phyloP scores from a whole-genome alignment of 768 basidiomycete genomes.

The Suillus bovinus region DNA sequence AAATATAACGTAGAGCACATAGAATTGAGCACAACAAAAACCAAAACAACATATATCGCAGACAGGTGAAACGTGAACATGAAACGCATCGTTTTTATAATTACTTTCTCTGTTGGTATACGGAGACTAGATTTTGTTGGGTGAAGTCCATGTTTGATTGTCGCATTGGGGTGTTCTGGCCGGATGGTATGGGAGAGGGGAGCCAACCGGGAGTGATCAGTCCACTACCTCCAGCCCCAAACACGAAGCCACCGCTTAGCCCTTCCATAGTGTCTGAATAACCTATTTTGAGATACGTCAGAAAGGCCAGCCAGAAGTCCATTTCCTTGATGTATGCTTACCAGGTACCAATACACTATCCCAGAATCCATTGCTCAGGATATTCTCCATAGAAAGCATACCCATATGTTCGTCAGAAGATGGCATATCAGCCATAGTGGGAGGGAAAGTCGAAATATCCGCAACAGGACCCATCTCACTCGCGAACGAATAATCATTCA shows the following conservation, averaged over 20 bases:
- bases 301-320: conserved; percentile 7
- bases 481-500: conserved; percentile 69
- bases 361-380: conserved; percentile 81
- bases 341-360: conserved; percentile 87
- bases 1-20: not conserved
- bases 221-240: conserved; percentile 81
- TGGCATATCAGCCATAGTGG: conserved; percentile 71
- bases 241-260: conserved; percentile 83
- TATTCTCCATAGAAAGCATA: conserved; percentile 78
- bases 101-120: conserved; percentile 32
- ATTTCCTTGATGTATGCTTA: conserved; percentile 35
- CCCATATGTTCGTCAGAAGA: conserved; percentile 41
- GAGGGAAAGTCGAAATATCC: conserved; percentile 84
- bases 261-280: conserved; percentile 82
- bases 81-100: not conserved
- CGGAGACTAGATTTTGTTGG: conserved; percentile 28
- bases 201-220: conserved; percentile 76
- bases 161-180: conserved; percentile 44
- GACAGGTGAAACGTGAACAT: not conserved
- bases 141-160: conserved; percentile 27
- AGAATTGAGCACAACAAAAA: not conserved
- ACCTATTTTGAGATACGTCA: conserved; percentile 42
- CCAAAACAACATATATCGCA: not conserved
- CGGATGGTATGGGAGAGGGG: conserved; percentile 60
- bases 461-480: conserved; percentile 85